Percentiles rank a stretch among this genome's conserved stretches.
Evolutionary conservation across 208 protist genomes (phyloP).

Genomic region (Acanthamoeba healyi): DNA sequence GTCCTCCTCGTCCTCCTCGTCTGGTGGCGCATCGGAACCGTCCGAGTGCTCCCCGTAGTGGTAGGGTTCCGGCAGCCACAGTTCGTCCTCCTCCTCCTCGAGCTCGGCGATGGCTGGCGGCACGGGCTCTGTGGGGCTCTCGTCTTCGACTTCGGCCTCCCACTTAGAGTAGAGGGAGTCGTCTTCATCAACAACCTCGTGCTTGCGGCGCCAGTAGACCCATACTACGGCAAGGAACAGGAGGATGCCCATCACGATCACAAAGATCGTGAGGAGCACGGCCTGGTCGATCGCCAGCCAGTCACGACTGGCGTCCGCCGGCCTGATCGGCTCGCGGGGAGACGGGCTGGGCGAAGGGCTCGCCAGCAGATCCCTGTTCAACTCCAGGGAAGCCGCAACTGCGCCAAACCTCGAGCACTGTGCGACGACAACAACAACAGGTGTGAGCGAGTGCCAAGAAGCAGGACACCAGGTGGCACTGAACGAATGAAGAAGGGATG

Average conservation of each 20-base stretch:
- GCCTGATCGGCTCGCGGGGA: not conserved
- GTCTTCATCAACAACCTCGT: not conserved
- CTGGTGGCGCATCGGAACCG: not conserved
- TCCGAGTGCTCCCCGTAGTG: not conserved
- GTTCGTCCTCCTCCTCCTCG: constrained; percentile 15
- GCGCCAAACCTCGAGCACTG: not conserved
- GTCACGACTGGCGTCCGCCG: not conserved
- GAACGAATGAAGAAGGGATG: not conserved
- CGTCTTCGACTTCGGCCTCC: constrained; percentile 24
- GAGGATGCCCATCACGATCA: not conserved
- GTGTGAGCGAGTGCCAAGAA: too few species aligned
- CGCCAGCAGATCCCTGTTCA: not conserved
- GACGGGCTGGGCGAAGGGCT: constrained; percentile 11
- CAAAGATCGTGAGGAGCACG: not conserved
- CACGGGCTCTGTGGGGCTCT: not conserved
- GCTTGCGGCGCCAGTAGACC: constrained; percentile 20
- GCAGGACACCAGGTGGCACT: too few species aligned
- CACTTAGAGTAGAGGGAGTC: not conserved
- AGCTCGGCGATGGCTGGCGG: not conserved
- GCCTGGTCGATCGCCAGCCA: not conserved
- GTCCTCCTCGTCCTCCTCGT: constrained; percentile 27
- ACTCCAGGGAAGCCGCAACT: not conserved
- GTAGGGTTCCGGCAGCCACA: not conserved
- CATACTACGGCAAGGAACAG: not conserved
- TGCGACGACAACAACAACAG: not conserved